These are phyloP conservation scores for Saturnispora zaruensis DNA, from an alignment of 805 yeast species.

Conservation along the genomic window DNA sequence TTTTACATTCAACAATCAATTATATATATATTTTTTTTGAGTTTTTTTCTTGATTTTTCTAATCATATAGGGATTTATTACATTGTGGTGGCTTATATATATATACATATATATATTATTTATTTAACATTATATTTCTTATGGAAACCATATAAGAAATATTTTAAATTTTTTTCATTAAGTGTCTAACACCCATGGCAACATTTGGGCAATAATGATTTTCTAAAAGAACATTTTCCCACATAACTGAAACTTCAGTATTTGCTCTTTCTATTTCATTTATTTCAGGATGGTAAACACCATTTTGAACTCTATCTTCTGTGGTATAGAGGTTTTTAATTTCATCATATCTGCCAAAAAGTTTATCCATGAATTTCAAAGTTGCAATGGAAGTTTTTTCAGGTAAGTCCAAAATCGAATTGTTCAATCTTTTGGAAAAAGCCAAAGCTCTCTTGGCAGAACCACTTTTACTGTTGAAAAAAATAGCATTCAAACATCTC, in stretches of 20 bases:
- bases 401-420: slow-evolving; percentile 64
- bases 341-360: slow-evolving; percentile 63
- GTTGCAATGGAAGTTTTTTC: slow-evolving; percentile 79
- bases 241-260: slow-evolving; percentile 79
- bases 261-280: slow-evolving; percentile 68
- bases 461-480: slow-evolving; percentile 67
- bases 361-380: slow-evolving; percentile 67
- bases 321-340: slow-evolving; percentile 73
- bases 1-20: background rate
- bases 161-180: slow-evolving; percentile 30
- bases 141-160: background rate
- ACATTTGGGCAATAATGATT: slow-evolving; percentile 80
- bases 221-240: slow-evolving; percentile 77
- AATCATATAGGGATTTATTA: background rate
- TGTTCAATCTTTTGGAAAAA: slow-evolving; percentile 72
- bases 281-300: slow-evolving; percentile 57
- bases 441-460: slow-evolving; percentile 63
- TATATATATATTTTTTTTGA: background rate
- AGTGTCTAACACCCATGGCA: slow-evolving; percentile 49
- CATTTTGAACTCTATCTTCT: slow-evolving; percentile 82
- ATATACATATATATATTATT: background rate
- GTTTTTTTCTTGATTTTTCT: background rate
- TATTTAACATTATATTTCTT: background rate
- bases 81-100: background rate
- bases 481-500: slow-evolving; percentile 69